A percentile compares a stretch with the other conserved stretches of the same genome.
Conservation (phyloP, 2,329 filamentous ascomycete genomes). For the Penicillium sp. region DNA sequence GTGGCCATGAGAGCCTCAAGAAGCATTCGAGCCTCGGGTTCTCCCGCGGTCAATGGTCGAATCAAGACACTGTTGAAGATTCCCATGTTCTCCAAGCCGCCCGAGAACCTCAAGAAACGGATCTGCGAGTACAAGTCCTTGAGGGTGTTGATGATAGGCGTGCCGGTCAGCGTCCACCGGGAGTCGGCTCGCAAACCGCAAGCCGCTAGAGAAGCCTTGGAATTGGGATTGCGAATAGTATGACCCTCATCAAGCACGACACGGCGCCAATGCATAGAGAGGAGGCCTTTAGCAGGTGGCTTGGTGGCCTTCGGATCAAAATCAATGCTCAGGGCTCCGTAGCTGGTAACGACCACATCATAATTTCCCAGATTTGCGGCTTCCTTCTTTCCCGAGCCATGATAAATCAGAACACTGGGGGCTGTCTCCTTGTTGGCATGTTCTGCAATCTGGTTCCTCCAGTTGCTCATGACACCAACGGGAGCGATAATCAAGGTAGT, state of each 20-base stretch:
- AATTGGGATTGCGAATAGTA: conserved; percentile 70
- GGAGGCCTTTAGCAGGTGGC: conserved; percentile 51
- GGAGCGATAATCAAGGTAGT: conserved; percentile 77
- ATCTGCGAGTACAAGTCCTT: conserved; percentile 77
- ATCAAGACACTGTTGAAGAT: conserved; percentile 72
- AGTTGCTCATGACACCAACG: conserved; percentile 85
- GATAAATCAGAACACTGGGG: conserved; percentile 69
- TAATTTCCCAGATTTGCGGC: conserved; percentile 60
- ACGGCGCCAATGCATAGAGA: conserved; percentile 68
- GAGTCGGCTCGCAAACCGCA: conserved; percentile 64
- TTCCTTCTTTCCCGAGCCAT: conserved; percentile 60
- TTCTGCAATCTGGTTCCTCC: conserved; percentile 71
- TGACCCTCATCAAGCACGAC: conserved; percentile 83
- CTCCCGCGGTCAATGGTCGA: conserved; percentile 60
- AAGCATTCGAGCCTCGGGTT: conserved; percentile 57
- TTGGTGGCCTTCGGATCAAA: conserved; percentile 51
- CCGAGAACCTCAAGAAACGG: conserved; percentile 70
- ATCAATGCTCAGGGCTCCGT: conserved; percentile 70
- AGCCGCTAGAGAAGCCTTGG: conserved; percentile 67
- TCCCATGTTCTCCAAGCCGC: conserved; percentile 67
- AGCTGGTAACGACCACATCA: conserved; percentile 79
- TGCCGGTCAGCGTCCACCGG: conserved; percentile 75
- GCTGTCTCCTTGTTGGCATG: conserved; percentile 64
- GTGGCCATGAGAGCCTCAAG: conserved; percentile 75
- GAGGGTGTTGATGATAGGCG: conserved; percentile 77